These are phyloP conservation scores for Crucihimalaya himalaica DNA, from an alignment of 345 rosid genomes.

Conservation along the genomic window DNA sequence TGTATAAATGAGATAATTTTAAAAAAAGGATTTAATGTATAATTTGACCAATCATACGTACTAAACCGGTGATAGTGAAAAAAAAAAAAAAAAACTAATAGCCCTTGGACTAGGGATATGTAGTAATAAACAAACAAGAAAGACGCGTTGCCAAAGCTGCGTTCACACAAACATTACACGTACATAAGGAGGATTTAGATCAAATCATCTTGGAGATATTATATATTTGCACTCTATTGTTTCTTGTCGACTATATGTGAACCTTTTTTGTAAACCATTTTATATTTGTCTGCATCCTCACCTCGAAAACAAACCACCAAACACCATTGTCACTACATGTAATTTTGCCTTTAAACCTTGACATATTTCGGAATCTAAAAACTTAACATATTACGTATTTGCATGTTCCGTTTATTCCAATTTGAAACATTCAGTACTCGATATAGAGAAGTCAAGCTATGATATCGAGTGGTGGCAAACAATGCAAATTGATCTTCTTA, in stretches of 20 bases:
- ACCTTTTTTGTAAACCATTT: not conserved
- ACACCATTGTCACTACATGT: not conserved
- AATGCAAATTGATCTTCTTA: not conserved
- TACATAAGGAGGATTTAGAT: not conserved
- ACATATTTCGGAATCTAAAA: not conserved
- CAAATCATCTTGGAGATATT: not conserved
- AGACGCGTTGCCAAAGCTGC: constrained; percentile 30
- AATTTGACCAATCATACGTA: not conserved
- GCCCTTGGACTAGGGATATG: too few species aligned
- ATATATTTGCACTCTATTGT: not conserved
- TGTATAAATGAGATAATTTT: not conserved
- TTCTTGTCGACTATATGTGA: not conserved
- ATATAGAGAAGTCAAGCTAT: not conserved
- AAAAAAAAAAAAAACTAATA: not conserved
- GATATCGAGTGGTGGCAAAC: not conserved
- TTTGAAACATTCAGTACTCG: not conserved
- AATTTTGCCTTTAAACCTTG: not conserved
- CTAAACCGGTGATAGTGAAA: not conserved
- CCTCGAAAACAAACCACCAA: constrained; percentile 30
- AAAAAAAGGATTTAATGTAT: not conserved
- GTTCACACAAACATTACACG: constrained; percentile 27
- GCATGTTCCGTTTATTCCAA: not conserved
- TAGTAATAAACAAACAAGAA: constrained; percentile 15
- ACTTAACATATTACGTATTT: not conserved
- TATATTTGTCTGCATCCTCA: constrained; percentile 1